These are phyloP conservation scores for Glycine latifolia DNA, from an alignment of 306 rosid genomes.

Conservation along the genomic window DNA sequence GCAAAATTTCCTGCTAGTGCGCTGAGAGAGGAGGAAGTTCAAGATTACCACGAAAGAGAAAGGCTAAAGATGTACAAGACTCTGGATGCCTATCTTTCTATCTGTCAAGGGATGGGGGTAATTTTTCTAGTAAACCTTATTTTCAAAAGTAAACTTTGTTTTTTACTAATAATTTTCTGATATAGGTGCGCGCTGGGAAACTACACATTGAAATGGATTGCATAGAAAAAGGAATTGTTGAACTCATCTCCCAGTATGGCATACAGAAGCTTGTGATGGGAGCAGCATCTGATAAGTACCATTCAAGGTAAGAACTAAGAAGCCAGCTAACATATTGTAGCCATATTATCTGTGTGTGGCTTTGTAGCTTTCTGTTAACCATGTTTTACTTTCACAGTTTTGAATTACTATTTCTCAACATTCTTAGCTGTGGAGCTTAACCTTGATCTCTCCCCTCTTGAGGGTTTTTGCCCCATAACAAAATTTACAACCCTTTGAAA, in stretches of 20 bases:
- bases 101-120: slow-evolving; percentile 84
- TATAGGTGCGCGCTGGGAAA: slow-evolving; percentile 66
- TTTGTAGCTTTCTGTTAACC: too few species aligned
- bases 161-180: slow-evolving; percentile 20
- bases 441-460: too few species aligned
- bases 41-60: slow-evolving; percentile 65
- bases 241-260: slow-evolving; percentile 61
- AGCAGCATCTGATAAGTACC: slow-evolving; percentile 80
- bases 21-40: slow-evolving; percentile 62
- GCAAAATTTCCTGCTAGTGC: slow-evolving; percentile 67
- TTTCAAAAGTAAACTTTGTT: slow-evolving; percentile 17
- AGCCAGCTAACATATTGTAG: background rate
- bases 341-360: background rate
- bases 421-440: too few species aligned
- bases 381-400: too few species aligned
- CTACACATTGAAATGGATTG: slow-evolving; percentile 59
- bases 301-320: slow-evolving; percentile 61
- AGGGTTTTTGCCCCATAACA: background rate
- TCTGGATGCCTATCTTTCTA: slow-evolving; percentile 63
- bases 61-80: slow-evolving; percentile 65
- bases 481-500: background rate
- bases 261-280: slow-evolving; percentile 87
- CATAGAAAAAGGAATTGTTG: slow-evolving; percentile 82
- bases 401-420: too few species aligned
- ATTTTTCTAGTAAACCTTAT: background rate